These are phyloP conservation scores for Boletus patriciae DNA, from an alignment of 768 basidiomycete species.

Conservation along the genomic window DNA sequence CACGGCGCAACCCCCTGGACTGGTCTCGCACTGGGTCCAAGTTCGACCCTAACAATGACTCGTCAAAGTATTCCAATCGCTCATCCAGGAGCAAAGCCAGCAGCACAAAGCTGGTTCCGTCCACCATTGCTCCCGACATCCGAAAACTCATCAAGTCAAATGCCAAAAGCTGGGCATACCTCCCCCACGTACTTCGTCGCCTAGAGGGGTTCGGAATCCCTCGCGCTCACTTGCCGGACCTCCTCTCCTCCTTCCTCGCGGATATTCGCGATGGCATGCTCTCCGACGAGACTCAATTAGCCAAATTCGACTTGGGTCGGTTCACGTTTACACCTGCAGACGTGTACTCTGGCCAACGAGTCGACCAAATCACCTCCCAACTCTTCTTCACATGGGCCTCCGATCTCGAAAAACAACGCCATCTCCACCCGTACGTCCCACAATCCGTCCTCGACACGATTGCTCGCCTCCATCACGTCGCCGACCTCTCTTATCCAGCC, in stretches of 20 bases:
- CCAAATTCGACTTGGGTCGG: slow-evolving; percentile 43
- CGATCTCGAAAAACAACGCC: slow-evolving; percentile 28
- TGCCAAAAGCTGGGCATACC: slow-evolving; percentile 41
- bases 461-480: slow-evolving; percentile 36
- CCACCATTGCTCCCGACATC: slow-evolving; percentile 11
- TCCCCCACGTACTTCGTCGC: slow-evolving; percentile 37
- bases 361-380: slow-evolving; percentile 52
- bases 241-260: slow-evolving; percentile 44
- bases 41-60: neutral
- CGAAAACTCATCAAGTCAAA: slow-evolving; percentile 35
- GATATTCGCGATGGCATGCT: slow-evolving; percentile 39
- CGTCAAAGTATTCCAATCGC: neutral
- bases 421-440: slow-evolving; percentile 30
- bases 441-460: slow-evolving; percentile 40
- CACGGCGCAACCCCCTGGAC: neutral
- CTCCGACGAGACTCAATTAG: slow-evolving; percentile 9
- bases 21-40: slow-evolving; percentile 2
- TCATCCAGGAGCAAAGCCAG: neutral
- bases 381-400: slow-evolving; percentile 60
- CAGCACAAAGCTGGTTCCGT: neutral
- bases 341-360: slow-evolving; percentile 21
- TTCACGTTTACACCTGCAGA: slow-evolving; percentile 40
- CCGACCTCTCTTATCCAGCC: slow-evolving; percentile 46
- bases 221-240: slow-evolving; percentile 33
- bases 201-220: slow-evolving; percentile 53